Evolutionary conservation across 306 rosid genomes (phyloP), one percentile per base, ranked within the genome.

Genomic region (Leucaena leucocephala): DNA sequence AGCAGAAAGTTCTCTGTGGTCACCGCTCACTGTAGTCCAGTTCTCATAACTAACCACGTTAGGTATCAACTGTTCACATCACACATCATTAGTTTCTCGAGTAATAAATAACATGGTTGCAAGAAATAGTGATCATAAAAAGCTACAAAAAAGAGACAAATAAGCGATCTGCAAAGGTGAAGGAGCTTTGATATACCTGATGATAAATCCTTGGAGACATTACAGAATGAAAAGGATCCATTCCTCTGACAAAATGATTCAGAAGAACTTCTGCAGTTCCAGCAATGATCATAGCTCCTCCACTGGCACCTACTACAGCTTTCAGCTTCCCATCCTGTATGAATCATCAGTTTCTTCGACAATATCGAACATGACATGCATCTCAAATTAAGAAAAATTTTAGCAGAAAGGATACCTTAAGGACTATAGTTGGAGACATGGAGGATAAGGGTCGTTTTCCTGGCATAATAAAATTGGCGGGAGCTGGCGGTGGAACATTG

Each of bases 231-330:
- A 92, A 45, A 44, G 98, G 97, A 83, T 84, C 88, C 93, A 89
- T 54, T 89, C 90, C 88, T 84, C 77, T 89, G 66, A 85, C 87
- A 77, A 94, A 92, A 84, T 94, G 90, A 89, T 94, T 92, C 81
- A 94, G 68, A 79, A 94, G 72, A 71, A 94, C 90, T 80, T 91
- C 89, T 61, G 90, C 78, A 75, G 89, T 90, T 71, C 84, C 97
- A 16, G 84, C 85, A 84, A 94, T 88, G 78, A 94, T 92, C 80
- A 59, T 62, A 57, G 19, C 45, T 78, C 98, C 94, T 35, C 94
- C 97, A 80, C 97, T 94, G 68, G 97, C 98, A 71, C 98, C 97
- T 12, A 83, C 84, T 55, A 83, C 98, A 22, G 88, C 97, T 80
- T 87, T 88, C 78, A 94, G 76, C 55, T 86, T 82, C 55, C 85